These are phyloP conservation scores for Colletotrichum filicis DNA, from an alignment of 2,329 filamentous ascomycete species.

Conservation along the genomic window DNA sequence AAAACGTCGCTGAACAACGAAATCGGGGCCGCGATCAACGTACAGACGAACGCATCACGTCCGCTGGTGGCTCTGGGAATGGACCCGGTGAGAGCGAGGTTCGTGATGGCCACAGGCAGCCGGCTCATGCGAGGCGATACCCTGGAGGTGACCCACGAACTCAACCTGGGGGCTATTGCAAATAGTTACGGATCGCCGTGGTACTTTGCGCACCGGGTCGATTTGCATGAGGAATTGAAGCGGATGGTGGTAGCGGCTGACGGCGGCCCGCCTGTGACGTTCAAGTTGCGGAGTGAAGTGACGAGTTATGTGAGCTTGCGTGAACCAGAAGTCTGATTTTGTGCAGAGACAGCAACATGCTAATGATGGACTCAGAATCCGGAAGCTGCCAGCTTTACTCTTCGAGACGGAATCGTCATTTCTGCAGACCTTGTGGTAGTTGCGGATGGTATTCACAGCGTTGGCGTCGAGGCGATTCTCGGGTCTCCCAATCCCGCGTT, in stretches of 20 bases:
- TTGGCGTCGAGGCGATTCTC: slow-evolving; percentile 42
- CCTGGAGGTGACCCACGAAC: slow-evolving; percentile 34
- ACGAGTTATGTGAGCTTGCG: slow-evolving; percentile 40
- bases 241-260: slow-evolving; percentile 44
- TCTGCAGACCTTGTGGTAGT: slow-evolving; percentile 54
- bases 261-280: slow-evolving; percentile 39
- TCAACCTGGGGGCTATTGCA: slow-evolving; percentile 3
- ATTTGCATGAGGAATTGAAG: slow-evolving; percentile 50
- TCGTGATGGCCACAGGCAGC: slow-evolving; percentile 40
- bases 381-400: slow-evolving; percentile 40
- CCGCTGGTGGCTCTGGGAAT: slow-evolving; percentile 49
- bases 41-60: slow-evolving; percentile 51
- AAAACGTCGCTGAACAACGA: slow-evolving; percentile 49
- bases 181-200: slow-evolving; percentile 36
- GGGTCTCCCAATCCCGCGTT: slow-evolving; percentile 42
- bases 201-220: slow-evolving; percentile 51
- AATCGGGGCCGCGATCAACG: slow-evolving; percentile 51
- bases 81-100: slow-evolving; percentile 42
- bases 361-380: slow-evolving; percentile 36
- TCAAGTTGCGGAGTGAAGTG: slow-evolving; percentile 41
- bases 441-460: slow-evolving; percentile 56
- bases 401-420: slow-evolving; percentile 42
- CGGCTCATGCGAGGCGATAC: slow-evolving; percentile 25
- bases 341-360: fast-evolving
- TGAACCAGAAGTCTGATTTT: neutral